Base-by-base conservation (phyloP, 2,329 filamentous ascomycete genomes). In the Colletotrichum horii region DNA sequence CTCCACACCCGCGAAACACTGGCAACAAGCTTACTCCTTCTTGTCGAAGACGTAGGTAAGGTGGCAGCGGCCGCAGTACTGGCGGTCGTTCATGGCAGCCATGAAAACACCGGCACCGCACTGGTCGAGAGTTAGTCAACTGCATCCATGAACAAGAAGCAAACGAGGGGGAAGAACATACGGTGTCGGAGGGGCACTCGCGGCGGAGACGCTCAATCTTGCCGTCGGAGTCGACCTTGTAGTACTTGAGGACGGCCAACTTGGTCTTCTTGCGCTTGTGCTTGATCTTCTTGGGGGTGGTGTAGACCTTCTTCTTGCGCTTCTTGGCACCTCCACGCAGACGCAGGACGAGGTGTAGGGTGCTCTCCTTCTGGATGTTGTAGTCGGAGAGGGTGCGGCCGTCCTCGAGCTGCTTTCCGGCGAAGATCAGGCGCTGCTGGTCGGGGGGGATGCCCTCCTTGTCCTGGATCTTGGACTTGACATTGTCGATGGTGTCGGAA, bases 191-290 rank as follows among this genome's bases (percentile, higher is more conserved):
- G 81, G 97, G 97, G 92, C 97, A 99, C 93, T 99, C 97, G 89
- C 97, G 93, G 87, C 97, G 93, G 82, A 99, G 94, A 86, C 97
- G 97, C 94, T 99, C 97, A 84, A 99, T 98, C 94, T 98, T 98
- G 90, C 97, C 97, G 85, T 99, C 97, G 84, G 95, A 95, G 89
- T 98, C 97, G 84, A 99, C 97, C 95, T 99, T 99, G 95, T 99
- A 99, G 95, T 99, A 99, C 94, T 99, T 99, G 89, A 99, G 96
- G 83, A 99, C 96, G 85, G 97, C 97, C 88, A 99, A 91, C 94
- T 99, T 99, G 93, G 95, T 98, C 96, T 99, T 99, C 96, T 98
- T 99, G 92, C 96, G 94, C 96, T 99, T 99, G 94, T 99, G 97
- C 97, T 99, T 99, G 94, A 99, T 99, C 96, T 99, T 99, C 96